These are phyloP conservation scores for Oryza officinalis DNA, from an alignment of 176 grass and related monocot species.

Conservation along the genomic window DNA sequence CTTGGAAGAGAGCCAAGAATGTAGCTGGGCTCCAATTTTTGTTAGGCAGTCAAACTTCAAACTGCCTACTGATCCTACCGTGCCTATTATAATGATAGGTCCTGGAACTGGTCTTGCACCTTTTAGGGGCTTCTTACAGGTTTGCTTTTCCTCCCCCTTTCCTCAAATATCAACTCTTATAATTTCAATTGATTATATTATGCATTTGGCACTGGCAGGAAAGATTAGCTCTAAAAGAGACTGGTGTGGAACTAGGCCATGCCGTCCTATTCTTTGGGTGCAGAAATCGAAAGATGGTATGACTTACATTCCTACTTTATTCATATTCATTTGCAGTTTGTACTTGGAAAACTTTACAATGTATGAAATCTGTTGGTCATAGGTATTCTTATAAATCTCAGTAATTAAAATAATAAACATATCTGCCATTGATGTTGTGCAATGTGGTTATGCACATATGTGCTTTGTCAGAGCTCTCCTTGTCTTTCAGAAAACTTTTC, in stretches of 20 bases:
- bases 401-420: background rate
- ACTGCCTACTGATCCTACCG: constrained; percentile 69
- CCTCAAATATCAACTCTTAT: background rate
- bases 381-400: background rate
- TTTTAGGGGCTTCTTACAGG: constrained; percentile 98
- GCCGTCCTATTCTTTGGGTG: constrained; percentile 93
- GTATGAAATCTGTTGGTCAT: background rate
- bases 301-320: constrained; percentile 17
- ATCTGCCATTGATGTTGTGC: background rate
- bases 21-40: constrained; percentile 87
- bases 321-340: constrained; percentile 1
- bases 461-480: background rate
- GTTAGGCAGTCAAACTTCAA: constrained; percentile 97
- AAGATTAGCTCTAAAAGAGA: constrained; percentile 69
- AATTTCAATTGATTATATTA: background rate
- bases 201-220: constrained; percentile 60
- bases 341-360: background rate
- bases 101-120: constrained; percentile 94
- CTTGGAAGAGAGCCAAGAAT: constrained; percentile 64
- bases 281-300: constrained; percentile 93
- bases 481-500: background rate
- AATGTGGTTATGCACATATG: background rate
- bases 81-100: constrained; percentile 95
- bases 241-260: constrained; percentile 59
- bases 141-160: constrained; percentile 27